A percentile compares a stretch with the other conserved stretches of the same genome.
phyloP scores from a whole-genome alignment of 208 protist genomes.

The Strigomonas culicis region DNA sequence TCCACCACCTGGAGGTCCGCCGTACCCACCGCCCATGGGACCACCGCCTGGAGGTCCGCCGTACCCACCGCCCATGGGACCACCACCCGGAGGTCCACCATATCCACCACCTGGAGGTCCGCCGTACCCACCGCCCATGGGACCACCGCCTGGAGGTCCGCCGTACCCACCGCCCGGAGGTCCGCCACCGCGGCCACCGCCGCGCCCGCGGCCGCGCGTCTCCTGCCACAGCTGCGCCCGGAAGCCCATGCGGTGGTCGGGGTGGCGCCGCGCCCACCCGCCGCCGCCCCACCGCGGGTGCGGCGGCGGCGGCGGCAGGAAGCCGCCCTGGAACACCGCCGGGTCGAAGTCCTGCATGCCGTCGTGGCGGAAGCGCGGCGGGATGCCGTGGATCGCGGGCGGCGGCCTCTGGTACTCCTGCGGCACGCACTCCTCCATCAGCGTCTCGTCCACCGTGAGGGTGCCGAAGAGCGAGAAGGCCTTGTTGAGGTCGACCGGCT shows the following conservation, averaged over 20 bases:
- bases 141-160: too few relatives aligned
- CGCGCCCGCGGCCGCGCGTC: not conserved
- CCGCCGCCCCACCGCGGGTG: not conserved
- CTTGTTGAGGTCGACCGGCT: slow-evolving; percentile 87
- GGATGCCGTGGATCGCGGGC: slow-evolving; percentile 6
- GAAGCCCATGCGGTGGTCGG: not conserved
- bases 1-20: too few relatives aligned
- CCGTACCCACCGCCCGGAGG: too few relatives aligned
- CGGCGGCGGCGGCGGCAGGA: slow-evolving; percentile 1
- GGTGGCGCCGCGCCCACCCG: not conserved
- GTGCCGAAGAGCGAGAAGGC: slow-evolving; percentile 84
- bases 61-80: too few relatives aligned
- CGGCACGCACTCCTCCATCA: slow-evolving; percentile 5
- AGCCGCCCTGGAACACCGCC: slow-evolving; percentile 3
- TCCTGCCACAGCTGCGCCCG: not conserved
- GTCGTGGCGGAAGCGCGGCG: slow-evolving; percentile 5
- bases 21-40: too few relatives aligned
- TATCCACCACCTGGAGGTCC: too few relatives aligned
- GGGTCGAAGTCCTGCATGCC: slow-evolving; percentile 7
- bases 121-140: too few relatives aligned
- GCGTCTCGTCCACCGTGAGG: slow-evolving; percentile 6
- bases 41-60: too few relatives aligned
- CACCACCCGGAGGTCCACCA: too few relatives aligned
- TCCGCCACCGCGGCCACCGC: not conserved
- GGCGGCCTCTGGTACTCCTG: slow-evolving; percentile 7